phyloP scores from a whole-genome alignment of 805 yeast genomes.

The Kodamaea fukazawae region DNA sequence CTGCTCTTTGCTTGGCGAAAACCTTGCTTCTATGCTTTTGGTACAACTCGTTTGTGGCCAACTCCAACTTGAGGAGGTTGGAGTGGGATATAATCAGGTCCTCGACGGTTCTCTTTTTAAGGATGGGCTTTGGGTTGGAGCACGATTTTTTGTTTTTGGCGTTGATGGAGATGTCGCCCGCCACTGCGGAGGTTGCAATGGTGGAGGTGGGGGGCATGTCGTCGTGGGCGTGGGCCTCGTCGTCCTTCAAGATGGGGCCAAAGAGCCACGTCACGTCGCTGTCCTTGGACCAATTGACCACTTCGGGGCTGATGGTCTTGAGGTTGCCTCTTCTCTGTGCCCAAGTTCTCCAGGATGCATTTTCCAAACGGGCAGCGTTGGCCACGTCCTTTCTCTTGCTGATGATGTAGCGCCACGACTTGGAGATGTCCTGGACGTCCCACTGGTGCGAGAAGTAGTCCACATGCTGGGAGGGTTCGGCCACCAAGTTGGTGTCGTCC shows the following conservation, averaged over 20 bases:
- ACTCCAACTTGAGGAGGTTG: constrained; percentile 40
- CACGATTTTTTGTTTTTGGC: constrained; percentile 19
- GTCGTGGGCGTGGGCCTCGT: constrained; percentile 8
- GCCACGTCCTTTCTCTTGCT: constrained; percentile 81
- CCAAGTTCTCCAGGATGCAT: constrained; percentile 96
- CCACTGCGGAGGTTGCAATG: constrained; percentile 43
- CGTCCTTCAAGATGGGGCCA: constrained; percentile 72
- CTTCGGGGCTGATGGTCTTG: constrained; percentile 75
- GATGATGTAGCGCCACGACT: constrained; percentile 93
- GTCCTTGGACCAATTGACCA: constrained; percentile 94
- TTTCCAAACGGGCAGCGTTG: constrained; percentile 54
- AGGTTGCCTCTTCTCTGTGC: constrained; percentile 67
- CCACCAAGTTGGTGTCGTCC: constrained; percentile 78
- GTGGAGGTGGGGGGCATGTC: constrained; percentile 10
- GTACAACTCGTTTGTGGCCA: constrained; percentile 36
- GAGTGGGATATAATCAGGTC: constrained; percentile 73
- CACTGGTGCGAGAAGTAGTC: constrained; percentile 94
- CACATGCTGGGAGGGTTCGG: constrained; percentile 86
- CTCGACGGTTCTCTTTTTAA: constrained; percentile 81
- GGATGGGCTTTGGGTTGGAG: constrained; percentile 66
- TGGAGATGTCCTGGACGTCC: constrained; percentile 91
- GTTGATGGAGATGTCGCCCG: constrained; percentile 45
- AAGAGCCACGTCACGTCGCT: constrained; percentile 97
- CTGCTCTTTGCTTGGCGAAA: constrained; percentile 10
- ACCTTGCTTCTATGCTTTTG: constrained; percentile 30